Base-by-base conservation (phyloP, 345 rosid genomes). In the Arabidopsis suecica region DNA sequence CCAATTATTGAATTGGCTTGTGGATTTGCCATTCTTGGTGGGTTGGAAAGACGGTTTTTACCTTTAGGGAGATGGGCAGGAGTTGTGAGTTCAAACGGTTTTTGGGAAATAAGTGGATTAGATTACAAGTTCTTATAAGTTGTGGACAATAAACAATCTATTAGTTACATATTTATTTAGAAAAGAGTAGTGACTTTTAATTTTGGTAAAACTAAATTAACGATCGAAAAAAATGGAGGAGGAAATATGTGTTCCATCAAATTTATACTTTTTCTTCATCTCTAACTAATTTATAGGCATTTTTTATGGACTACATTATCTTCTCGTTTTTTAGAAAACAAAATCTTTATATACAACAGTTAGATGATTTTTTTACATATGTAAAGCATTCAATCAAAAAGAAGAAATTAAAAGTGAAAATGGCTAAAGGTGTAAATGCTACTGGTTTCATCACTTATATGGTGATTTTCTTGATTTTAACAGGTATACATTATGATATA, bases 381-480 rank as follows among this genome's bases (percentile, higher is more conserved):
- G 28, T 10, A 25, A 30, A 69, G 0, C 9, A 69, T 32, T 56
- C 73, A 5, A 25, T n/a, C 1, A 16, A 48, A 34, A n/a, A 56
- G 2, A 12, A 54, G 10, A 41, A 47, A 0, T 12, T 57, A 1
- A 13, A 14, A 45, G 6, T 20, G 9, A 11, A 70, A 45, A 70
- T 70, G 74, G 65, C 34, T 8, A 70, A 20, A 58, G 7, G 36
- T 14, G 57, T 34, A 23, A 6, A 14, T 32, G 47, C 9, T 9
- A 34, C 4, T 44, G 22, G 13, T 47, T 45, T 45, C 25, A 41
- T 20, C 25, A 70, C 10, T 34, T 58, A 20, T 70, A 9, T 58
- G 44, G 11, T 58, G 57, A 58, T 70, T 18, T 70, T 58, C 45
- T 20, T 58, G 36, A 28, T 45, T 9, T 12, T 70, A 5, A 70